These are phyloP conservation scores for Neofusicoccum umdonicola DNA, from an alignment of 2,329 filamentous ascomycete species.

Conservation along the genomic window DNA sequence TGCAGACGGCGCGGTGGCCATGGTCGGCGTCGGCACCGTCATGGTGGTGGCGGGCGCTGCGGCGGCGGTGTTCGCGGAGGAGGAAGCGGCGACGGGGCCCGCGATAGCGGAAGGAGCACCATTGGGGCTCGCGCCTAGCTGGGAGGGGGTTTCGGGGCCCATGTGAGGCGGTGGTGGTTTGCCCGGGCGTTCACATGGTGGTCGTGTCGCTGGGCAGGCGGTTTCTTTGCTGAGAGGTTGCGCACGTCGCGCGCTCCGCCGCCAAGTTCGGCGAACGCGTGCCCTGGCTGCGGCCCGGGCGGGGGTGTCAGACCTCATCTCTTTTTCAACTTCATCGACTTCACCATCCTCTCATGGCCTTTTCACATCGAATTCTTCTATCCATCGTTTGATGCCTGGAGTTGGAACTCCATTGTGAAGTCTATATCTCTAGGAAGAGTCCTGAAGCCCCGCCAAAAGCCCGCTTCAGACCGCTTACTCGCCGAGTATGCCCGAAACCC, in stretches of 20 bases:
- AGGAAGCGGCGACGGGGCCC: neutral
- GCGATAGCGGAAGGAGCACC: neutral
- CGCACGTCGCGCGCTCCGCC: conserved; percentile 6
- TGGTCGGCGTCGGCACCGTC: conserved; percentile 1
- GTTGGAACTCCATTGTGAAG: too few species aligned
- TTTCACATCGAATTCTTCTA: too few species aligned
- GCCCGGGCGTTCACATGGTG: conserved; percentile 11
- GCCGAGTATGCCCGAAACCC: too few species aligned
- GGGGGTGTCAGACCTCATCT: neutral
- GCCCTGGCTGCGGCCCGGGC: conserved; percentile 1
- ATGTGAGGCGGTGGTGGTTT: conserved; percentile 11
- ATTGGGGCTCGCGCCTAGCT: conserved; percentile 15
- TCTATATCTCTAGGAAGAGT: too few species aligned
- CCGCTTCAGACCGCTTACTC: too few species aligned
- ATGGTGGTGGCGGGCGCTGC: neutral
- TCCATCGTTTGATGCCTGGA: too few species aligned
- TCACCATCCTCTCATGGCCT: neutral
- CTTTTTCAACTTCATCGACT: neutral
- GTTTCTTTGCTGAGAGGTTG: conserved; percentile 10
- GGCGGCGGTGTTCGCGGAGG: neutral
- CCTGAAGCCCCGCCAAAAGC: too few species aligned
- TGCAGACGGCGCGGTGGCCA: neutral
- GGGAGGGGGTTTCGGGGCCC: conserved; percentile 12
- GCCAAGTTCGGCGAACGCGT: conserved; percentile 6
- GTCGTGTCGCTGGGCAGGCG: neutral